Percentiles rank a stretch among this genome's conserved stretches.
Evolutionary conservation across 106 monocot species (phyloP).

Genomic region (Allium cepa): DNA sequence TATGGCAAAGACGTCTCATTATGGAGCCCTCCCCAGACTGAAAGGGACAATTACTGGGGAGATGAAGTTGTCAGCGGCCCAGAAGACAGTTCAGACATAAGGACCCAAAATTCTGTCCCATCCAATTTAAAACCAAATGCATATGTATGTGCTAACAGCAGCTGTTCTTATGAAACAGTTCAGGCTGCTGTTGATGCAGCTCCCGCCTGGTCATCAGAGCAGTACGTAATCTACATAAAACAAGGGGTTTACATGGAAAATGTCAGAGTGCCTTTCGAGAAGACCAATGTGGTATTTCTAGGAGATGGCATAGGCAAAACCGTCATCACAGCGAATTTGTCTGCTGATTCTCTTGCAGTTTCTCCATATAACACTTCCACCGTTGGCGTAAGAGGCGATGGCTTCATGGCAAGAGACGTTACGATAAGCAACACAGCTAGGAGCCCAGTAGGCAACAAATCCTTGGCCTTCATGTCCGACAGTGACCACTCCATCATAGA

Average conservation of each 20-base stretch:
- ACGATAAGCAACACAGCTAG: slow-evolving; percentile 72
- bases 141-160: slow-evolving; percentile 31
- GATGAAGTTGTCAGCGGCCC: no score
- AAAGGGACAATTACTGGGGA: slow-evolving; percentile 67
- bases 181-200: slow-evolving; percentile 61
- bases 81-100: background rate
- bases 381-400: slow-evolving; percentile 57
- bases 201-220: slow-evolving; percentile 17
- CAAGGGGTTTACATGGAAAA: slow-evolving; percentile 59
- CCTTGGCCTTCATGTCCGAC: slow-evolving; percentile 57
- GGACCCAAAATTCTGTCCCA: slow-evolving; percentile 1
- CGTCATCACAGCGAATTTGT: slow-evolving; percentile 49
- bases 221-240: slow-evolving; percentile 53
- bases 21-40: slow-evolving; percentile 64
- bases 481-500: slow-evolving; percentile 52
- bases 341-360: slow-evolving; percentile 23
- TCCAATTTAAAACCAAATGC: slow-evolving; percentile 11
- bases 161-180: slow-evolving; percentile 22
- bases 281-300: slow-evolving; percentile 51
- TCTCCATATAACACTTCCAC: slow-evolving; percentile 67
- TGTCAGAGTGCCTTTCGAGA: slow-evolving; percentile 50
- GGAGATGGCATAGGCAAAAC: slow-evolving; percentile 84
- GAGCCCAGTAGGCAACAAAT: slow-evolving; percentile 44
- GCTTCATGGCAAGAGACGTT: slow-evolving; percentile 55
- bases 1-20: slow-evolving; percentile 39